phyloP scores from a whole-genome alignment of 2,329 filamentous ascomycete species.

The Alternaria dauci region DNA sequence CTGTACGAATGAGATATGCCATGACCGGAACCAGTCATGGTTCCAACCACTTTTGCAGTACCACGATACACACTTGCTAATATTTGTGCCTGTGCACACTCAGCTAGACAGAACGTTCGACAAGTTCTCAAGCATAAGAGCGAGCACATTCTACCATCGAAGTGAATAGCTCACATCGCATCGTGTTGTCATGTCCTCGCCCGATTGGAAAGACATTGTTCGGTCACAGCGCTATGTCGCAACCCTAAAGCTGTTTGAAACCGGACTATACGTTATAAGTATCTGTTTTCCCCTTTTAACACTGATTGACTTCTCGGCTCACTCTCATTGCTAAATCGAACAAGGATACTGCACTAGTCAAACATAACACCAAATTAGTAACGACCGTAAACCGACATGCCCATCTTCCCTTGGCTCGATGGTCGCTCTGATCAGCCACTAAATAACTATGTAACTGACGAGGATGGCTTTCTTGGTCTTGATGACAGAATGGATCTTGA shows the following conservation, averaged over 20 bases:
- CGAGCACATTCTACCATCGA: too few relatives aligned
- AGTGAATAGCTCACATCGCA: background rate
- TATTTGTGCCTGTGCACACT: background rate
- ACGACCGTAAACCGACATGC: background rate
- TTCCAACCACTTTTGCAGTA: background rate
- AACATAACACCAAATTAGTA: background rate
- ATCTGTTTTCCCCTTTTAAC: background rate
- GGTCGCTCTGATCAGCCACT: background rate
- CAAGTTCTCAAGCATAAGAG: background rate
- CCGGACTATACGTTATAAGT: background rate
- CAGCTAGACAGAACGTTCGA: background rate
- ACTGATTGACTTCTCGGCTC: background rate
- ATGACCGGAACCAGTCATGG: too few relatives aligned
- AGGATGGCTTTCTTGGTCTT: background rate
- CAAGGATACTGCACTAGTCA: background rate
- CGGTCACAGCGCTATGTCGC: background rate
- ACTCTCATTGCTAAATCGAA: background rate
- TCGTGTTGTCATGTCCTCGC: background rate
- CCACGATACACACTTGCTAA: background rate
- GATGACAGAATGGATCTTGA: background rate
- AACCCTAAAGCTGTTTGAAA: background rate
- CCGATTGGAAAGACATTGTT: background rate
- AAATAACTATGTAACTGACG: background rate
- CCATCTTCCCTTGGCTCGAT: background rate
- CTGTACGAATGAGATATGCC: background rate